These are phyloP conservation scores for Calocera viscosa DNA, from an alignment of 768 basidiomycete genomes.

Conservation along the genomic window DNA sequence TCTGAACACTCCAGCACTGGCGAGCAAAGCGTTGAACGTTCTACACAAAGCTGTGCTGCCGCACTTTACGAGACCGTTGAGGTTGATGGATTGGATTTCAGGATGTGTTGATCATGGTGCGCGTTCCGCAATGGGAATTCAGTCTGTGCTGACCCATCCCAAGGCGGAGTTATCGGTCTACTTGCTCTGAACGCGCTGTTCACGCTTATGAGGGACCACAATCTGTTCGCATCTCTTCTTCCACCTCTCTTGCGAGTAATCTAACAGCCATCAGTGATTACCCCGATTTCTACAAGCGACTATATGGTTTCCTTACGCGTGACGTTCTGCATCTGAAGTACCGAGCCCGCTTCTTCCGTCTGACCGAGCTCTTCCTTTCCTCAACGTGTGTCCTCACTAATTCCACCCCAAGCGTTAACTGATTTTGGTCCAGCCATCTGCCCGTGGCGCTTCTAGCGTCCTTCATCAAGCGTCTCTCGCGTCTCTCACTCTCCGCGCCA, in stretches of 20 bases:
- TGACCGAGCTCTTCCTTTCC: slow-evolving; percentile 79
- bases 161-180: slow-evolving; percentile 77
- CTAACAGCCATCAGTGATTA: slow-evolving; percentile 61
- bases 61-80: slow-evolving; percentile 59
- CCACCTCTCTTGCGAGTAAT: slow-evolving; percentile 9
- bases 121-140: too few species aligned
- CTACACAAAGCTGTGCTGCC: slow-evolving; percentile 78
- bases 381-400: slow-evolving; percentile 55
- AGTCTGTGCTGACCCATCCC: slow-evolving; percentile 7
- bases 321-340: slow-evolving; percentile 85
- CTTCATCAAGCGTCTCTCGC: slow-evolving; percentile 81
- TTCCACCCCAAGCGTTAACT: slow-evolving; percentile 1
- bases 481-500: slow-evolving; percentile 70
- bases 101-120: slow-evolving; percentile 69
- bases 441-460: slow-evolving; percentile 86
- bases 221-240: slow-evolving; percentile 49
- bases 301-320: slow-evolving; percentile 80
- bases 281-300: slow-evolving; percentile 82
- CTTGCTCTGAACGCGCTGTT: slow-evolving; percentile 86
- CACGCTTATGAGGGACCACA: slow-evolving; percentile 81
- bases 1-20: slow-evolving; percentile 36
- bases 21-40: slow-evolving; percentile 53
- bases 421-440: slow-evolving; percentile 47
- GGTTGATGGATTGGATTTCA: slow-evolving; percentile 88
- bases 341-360: slow-evolving; percentile 86